phyloP scores from a whole-genome alignment of 1,284 basidiomycete species.

The Coniferiporia sulphurascens region DNA sequence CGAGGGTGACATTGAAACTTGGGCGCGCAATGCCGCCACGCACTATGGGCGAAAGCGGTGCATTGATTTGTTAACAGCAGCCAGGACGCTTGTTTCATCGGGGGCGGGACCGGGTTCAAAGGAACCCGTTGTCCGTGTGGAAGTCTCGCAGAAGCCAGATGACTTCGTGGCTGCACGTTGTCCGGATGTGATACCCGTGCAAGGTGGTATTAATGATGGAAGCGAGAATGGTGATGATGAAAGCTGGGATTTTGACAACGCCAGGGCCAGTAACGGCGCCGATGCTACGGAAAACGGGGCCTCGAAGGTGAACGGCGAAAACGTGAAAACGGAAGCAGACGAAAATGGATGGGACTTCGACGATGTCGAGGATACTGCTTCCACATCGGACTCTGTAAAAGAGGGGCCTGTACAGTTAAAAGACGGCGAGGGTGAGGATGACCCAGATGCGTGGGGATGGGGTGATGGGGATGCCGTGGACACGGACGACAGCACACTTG shows the following conservation, averaged over 20 bases:
- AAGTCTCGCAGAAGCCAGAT: conserved; percentile 22
- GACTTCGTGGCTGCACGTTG: not conserved
- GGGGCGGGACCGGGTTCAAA: conserved; percentile 20
- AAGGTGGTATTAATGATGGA: conserved; percentile 5
- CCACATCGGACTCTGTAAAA: conserved; percentile 22
- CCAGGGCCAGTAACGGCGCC: conserved; percentile 22
- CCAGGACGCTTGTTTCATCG: conserved; percentile 44
- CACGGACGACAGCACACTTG: not conserved
- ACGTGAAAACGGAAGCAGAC: conserved; percentile 20
- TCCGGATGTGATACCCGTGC: conserved; percentile 11
- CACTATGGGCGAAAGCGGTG: conserved; percentile 75
- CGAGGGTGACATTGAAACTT: conserved; percentile 51
- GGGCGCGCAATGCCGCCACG: conserved; percentile 56
- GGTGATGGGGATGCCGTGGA: conserved; percentile 37
- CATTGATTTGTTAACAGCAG: conserved; percentile 52
- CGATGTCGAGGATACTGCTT: conserved; percentile 21
- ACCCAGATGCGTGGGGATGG: conserved; percentile 65
- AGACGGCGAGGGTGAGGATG: conserved; percentile 24
- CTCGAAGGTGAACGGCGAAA: not conserved
- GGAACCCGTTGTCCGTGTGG: conserved; percentile 33
- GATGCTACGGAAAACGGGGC: conserved; percentile 8
- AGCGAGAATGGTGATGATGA: conserved; percentile 26
- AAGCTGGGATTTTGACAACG: conserved; percentile 36
- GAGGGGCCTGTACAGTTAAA: not conserved
- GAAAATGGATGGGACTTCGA: conserved; percentile 37